phyloP scores from a whole-genome alignment of 371 early-diverging fungal species.

The Mortierella sp. region DNA sequence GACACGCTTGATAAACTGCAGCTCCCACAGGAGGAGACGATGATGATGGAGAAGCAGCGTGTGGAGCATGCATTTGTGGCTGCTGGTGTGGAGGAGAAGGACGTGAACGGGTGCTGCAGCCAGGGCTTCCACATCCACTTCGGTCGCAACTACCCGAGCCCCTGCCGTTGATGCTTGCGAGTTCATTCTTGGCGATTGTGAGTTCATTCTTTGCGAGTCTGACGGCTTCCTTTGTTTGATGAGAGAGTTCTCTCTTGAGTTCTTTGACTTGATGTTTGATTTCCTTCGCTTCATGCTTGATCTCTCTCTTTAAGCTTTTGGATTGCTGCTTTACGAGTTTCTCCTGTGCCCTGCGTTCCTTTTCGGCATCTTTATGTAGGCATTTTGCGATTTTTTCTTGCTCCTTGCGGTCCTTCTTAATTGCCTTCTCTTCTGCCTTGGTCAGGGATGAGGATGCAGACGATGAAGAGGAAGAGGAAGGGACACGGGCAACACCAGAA shows the following conservation, averaged over 20 bases:
- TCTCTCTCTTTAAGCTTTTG: not conserved
- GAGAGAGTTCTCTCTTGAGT: slow-evolving; percentile 22
- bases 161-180: not conserved
- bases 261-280: slow-evolving; percentile 19
- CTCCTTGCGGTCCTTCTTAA: not conserved
- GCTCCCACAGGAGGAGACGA: not conserved
- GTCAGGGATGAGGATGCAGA: not conserved
- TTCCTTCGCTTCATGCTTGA: slow-evolving; percentile 1
- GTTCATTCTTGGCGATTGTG: not conserved
- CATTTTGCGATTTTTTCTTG: slow-evolving; percentile 9
- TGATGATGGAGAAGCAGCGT: not conserved
- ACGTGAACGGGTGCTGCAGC: not conserved
- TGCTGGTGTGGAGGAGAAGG: not conserved
- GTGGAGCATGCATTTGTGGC: not conserved
- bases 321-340: slow-evolving; percentile 10
- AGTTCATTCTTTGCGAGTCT: slow-evolving; percentile 6
- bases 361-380: not conserved
- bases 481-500: not conserved
- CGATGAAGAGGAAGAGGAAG: not conserved
- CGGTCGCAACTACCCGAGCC: not conserved
- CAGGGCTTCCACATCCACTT: not conserved
- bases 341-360: slow-evolving; percentile 5
- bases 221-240: slow-evolving; percentile 21
- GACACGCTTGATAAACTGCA: not conserved
- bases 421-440: not conserved